Evolutionary conservation across 2,329 filamentous ascomycete species (phyloP).

Genomic region (Neophaeococcomyces aloes): DNA sequence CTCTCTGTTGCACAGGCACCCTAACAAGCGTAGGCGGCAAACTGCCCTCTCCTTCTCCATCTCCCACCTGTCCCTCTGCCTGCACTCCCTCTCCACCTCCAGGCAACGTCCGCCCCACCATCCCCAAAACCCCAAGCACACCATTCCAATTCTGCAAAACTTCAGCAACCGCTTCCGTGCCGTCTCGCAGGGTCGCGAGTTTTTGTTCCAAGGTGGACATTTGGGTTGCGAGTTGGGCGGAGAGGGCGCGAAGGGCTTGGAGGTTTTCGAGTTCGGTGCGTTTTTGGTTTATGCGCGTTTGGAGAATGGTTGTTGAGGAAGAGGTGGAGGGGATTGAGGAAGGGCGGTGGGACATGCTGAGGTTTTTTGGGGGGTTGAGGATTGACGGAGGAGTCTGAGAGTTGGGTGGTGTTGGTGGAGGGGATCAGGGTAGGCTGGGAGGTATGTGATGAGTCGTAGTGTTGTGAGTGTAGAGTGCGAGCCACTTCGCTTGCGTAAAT

Average conservation of each 20-base stretch:
- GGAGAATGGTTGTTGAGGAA: constrained; percentile 29
- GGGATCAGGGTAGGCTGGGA: too few species aligned
- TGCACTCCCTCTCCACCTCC: constrained; percentile 6
- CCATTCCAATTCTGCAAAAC: constrained; percentile 60
- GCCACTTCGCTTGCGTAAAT: too few species aligned
- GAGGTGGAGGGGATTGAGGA: constrained; percentile 4
- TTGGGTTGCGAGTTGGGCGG: constrained; percentile 50
- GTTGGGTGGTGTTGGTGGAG: too few species aligned
- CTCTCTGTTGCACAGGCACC: background rate
- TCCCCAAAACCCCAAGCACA: constrained; percentile 52
- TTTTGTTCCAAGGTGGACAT: constrained; percentile 54
- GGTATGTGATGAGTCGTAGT: too few species aligned
- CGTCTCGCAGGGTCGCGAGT: constrained; percentile 49
- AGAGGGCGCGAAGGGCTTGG: constrained; percentile 51
- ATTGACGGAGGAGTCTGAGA: too few species aligned
- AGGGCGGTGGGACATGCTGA: constrained; percentile 27
- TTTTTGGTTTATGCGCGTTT: constrained; percentile 53
- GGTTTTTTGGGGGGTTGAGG: too few species aligned
- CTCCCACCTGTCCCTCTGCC: constrained; percentile 11
- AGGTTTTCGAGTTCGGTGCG: constrained; percentile 53
- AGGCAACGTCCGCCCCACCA: constrained; percentile 35
- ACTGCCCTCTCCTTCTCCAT: background rate
- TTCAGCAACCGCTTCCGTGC: constrained; percentile 55
- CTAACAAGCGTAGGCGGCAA: background rate
- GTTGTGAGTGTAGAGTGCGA: too few species aligned